Base-by-base conservation (phyloP, 73 alveolate species). In the Symbiodinium pilosum region DNA sequence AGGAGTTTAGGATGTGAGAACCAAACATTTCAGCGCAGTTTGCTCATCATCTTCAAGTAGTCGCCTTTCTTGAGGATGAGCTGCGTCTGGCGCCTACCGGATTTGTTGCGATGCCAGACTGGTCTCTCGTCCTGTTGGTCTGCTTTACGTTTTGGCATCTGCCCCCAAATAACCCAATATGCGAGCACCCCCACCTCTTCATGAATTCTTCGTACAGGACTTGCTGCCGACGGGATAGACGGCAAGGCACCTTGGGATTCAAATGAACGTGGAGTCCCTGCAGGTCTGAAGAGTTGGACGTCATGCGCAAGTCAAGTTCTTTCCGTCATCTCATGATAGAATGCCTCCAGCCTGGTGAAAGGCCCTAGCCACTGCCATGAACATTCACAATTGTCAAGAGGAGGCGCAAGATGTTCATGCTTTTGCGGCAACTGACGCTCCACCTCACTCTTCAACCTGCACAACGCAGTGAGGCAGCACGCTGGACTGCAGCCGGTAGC, bases 341-440 rank as follows among this genome's bases (percentile, higher is more conserved):
- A 6, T 47, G 59, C 59, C 59, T 47, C 59, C 14, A 47, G 59
- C 59, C 59, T 47, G 6, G 59, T 9, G 59, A 47, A 47, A 47
- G 59, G 21, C 59, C 59, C 59, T 47, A 47, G 59, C 59, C 59
- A n/a, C n/a, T n/a, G n/a, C n/a, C n/a, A n/a, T n/a, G n/a, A n/a
- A n/a, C n/a, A n/a, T n/a, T n/a, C n/a, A n/a, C n/a, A n/a, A n/a
- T 5, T n/a, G 42, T 30, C 0, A 69, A 36, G 86, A 73, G 86
- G 6, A 36, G 56, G 21, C n/a, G 38, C 97, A 11, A 69, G 81
- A 43, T 91, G 77, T 69, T 91, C 97, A 81, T 91, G 97, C 99
- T 99, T 99, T 87, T 99, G 99, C 83, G 99, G 99, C 92, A 99
- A 94, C 93, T 99, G 99, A 87, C 99, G 99, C 94, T 99, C 99